Base-by-base conservation (phyloP, 1,284 basidiomycete genomes). In the Pseudozyma tsukubaensis region DNA sequence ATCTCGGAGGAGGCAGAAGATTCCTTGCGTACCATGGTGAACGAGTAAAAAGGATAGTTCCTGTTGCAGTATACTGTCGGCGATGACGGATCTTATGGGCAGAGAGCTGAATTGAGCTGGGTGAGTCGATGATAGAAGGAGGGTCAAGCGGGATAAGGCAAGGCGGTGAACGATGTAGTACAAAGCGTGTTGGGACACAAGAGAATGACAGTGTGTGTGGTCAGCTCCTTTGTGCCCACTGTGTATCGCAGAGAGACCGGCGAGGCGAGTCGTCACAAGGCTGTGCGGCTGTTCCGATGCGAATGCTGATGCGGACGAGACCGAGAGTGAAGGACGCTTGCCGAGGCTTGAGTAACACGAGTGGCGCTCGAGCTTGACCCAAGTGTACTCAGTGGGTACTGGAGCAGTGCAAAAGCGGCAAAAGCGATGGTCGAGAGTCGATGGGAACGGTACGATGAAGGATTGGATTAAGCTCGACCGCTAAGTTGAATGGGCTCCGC, bases 1-100 rank as follows among this genome's bases (percentile, higher is more conserved):
- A 73, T 64, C 44, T 73, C 65, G 32, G 71, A 73, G n/a, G 70
- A 72, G 13, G 65, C 57, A 7, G 65, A 55, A 2, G 64, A 54
- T 1, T 68, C 71, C 42, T 73, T 73, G 52, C 70, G 64, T 19
- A 43, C 67, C 67, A 70, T 70, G 52, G 5, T 35, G 56, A 21
- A 14, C 19, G 14, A 3, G 12, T 45, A 4, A 2, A 13, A 21
- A 16, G 1, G 14, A 43, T 12, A 21, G 3, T 3, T 29, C 24
- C 6, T 3, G 3, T 6, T 43, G 40, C 45, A 16, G 45, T 32
- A n/a, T 9, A 32, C 2, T 19, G 21, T 50, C 13, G 45, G 12
- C 5, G 24, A 19, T 16, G 42, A 35, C 29, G 24, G 24, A 29
- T 29, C 24, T 29, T 3, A 6, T 6, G 24, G 6, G 3, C 6